A percentile compares a stretch with the other conserved stretches of the same genome.
These are phyloP conservation scores for Fusarium penzigii DNA, from an alignment of 2,329 filamentous ascomycete genomes.

Conservation along the genomic window DNA sequence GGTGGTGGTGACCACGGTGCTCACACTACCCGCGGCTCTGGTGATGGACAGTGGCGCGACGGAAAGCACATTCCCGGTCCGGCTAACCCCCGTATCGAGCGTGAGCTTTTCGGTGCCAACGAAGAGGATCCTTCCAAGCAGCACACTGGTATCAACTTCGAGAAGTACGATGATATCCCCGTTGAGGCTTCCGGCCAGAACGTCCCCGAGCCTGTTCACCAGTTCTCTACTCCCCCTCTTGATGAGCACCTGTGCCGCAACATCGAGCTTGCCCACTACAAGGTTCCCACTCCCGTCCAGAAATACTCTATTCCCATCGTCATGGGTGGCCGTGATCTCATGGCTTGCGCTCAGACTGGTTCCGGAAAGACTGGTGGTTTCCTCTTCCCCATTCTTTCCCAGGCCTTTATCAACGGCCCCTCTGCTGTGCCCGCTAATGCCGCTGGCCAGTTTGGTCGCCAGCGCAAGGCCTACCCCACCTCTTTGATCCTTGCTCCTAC, in stretches of 20 bases:
- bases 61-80: conserved; percentile 95
- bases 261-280: conserved; percentile 93
- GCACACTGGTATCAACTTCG: conserved; percentile 98
- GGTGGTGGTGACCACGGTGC: conserved; percentile 53
- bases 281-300: conserved; percentile 93
- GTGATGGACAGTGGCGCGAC: conserved; percentile 94
- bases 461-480: conserved; percentile 97
- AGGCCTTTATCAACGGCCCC: conserved; percentile 89
- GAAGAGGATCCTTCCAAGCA: conserved; percentile 89
- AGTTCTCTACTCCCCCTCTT: conserved; percentile 91
- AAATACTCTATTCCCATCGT: conserved; percentile 99
- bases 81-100: conserved; percentile 84
- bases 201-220: conserved; percentile 86
- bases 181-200: conserved; percentile 94
- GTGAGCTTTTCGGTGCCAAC: conserved; percentile 87
- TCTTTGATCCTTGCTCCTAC: conserved; percentile 95
- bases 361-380: conserved; percentile 99
- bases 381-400: conserved; percentile 98
- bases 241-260: conserved; percentile 92
- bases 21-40: conserved; percentile 73
- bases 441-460: conserved; percentile 77
- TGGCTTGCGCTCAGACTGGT: conserved; percentile 99
- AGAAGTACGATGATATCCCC: conserved; percentile 99
- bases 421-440: conserved; percentile 65
- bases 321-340: conserved; percentile 95